Percentiles rank a stretch among this genome's conserved stretches.
Conservation (phyloP, 352 stramenopile genomes). For the Phytophthora litchii region DNA sequence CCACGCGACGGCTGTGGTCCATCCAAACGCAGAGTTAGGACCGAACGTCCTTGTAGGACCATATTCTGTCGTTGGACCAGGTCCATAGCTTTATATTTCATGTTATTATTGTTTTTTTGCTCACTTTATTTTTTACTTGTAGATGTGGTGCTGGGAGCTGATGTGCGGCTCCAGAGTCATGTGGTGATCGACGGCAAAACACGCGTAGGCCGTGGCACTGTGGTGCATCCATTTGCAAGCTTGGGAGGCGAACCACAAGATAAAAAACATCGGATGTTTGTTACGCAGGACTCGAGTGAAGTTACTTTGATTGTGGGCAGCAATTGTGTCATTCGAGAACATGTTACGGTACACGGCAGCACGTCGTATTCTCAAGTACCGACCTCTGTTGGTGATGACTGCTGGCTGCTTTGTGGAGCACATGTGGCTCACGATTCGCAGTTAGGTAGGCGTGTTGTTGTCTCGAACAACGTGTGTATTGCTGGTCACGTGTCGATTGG, state of each 20-base stretch:
- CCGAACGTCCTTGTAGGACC: slow-evolving; percentile 69
- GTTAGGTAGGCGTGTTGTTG: slow-evolving; percentile 68
- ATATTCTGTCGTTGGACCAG: slow-evolving; percentile 74
- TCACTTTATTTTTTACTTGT: slow-evolving; percentile 15
- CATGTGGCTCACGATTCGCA: slow-evolving; percentile 78
- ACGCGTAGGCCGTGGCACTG: slow-evolving; percentile 52
- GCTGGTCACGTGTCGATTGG: slow-evolving; percentile 81
- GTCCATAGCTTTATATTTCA: slow-evolving; percentile 28
- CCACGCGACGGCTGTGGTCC: slow-evolving; percentile 75
- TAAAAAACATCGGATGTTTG: slow-evolving; percentile 67
- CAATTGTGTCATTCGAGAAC: slow-evolving; percentile 83
- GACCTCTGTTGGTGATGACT: slow-evolving; percentile 74
- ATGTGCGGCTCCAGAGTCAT: slow-evolving; percentile 71
- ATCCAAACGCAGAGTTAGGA: slow-evolving; percentile 62
- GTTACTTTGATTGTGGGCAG: slow-evolving; percentile 56
- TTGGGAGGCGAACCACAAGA: slow-evolving; percentile 80
- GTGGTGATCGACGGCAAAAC: slow-evolving; percentile 80
- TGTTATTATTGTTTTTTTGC: slow-evolving; percentile 4
- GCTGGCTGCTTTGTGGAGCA: slow-evolving; percentile 77
- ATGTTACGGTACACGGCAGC: slow-evolving; percentile 82
- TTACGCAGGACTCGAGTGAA: slow-evolving; percentile 1
- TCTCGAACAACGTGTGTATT: slow-evolving; percentile 86
- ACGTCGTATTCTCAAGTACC: slow-evolving; percentile 67
- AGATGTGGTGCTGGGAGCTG: slow-evolving; percentile 74
- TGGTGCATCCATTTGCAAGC: slow-evolving; percentile 77